A percentile compares a stretch with the other conserved stretches of the same genome.
Evolutionary conservation across 2,329 filamentous ascomycete species (phyloP).

Genomic region (Cladosporium phlei): DNA sequence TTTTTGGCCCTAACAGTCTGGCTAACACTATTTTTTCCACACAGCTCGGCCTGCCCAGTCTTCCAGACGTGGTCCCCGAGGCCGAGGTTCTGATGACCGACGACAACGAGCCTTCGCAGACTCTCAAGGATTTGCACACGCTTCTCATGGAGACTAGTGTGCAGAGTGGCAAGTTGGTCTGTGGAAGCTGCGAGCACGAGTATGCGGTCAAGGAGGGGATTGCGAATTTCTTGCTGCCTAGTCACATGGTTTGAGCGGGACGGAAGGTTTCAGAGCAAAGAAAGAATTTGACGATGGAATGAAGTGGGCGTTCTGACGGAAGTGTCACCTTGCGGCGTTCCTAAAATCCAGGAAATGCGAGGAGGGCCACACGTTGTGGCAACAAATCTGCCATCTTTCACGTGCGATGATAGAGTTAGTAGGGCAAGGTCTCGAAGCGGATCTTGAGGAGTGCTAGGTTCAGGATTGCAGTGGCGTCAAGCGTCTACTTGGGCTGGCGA

Average conservation of each 20-base stretch:
- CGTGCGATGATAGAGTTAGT: too few relatives aligned
- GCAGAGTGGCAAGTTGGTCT: slow-evolving; percentile 80
- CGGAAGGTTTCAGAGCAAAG: background rate
- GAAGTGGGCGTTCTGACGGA: background rate
- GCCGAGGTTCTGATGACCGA: slow-evolving; percentile 46
- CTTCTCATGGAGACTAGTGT: slow-evolving; percentile 87
- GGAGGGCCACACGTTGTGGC: too few relatives aligned
- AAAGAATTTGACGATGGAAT: background rate
- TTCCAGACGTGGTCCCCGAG: slow-evolving; percentile 48
- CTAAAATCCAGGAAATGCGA: too few relatives aligned
- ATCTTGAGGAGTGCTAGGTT: too few relatives aligned
- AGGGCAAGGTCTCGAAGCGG: too few relatives aligned
- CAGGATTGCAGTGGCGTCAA: too few relatives aligned
- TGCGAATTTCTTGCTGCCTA: slow-evolving; percentile 90
- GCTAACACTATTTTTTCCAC: background rate
- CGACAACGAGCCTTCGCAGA: slow-evolving; percentile 59
- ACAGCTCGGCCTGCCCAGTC: slow-evolving; percentile 63
- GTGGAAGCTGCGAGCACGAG: slow-evolving; percentile 86
- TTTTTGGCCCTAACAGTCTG: background rate
- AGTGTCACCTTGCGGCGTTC: too few relatives aligned
- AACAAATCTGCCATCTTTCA: too few relatives aligned
- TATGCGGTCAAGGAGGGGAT: slow-evolving; percentile 95
- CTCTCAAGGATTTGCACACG: slow-evolving; percentile 71
- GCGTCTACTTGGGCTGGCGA: too few relatives aligned
- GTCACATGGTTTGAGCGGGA: slow-evolving; percentile 66